Conservation (phyloP, 2,329 filamentous ascomycete genomes). For the Penicillium frequentans region DNA sequence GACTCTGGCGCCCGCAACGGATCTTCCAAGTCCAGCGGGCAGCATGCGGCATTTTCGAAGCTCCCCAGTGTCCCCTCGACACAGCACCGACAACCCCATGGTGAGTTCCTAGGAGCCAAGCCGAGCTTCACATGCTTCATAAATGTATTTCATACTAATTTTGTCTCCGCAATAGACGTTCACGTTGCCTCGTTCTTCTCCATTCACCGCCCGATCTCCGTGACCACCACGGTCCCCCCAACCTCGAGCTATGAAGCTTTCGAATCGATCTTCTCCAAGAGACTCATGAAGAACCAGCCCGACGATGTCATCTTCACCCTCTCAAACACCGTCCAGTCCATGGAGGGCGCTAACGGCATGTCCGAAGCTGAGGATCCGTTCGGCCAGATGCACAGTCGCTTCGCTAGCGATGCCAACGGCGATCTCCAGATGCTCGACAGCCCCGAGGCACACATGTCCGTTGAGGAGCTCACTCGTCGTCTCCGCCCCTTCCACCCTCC, state of each 20-base stretch:
- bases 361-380: constrained; percentile 37
- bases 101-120: constrained; percentile 29
- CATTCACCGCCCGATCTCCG: constrained; percentile 88
- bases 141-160: background rate
- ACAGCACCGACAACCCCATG: constrained; percentile 49
- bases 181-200: constrained; percentile 93
- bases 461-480: constrained; percentile 67
- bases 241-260: constrained; percentile 73
- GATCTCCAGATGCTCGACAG: constrained; percentile 51
- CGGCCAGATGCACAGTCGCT: constrained; percentile 30
- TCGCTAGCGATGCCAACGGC: constrained; percentile 30
- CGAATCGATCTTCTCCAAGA: constrained; percentile 74
- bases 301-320: constrained; percentile 67
- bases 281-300: constrained; percentile 45
- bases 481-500: constrained; percentile 83
- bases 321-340: constrained; percentile 45
- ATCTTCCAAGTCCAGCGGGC: constrained; percentile 36
- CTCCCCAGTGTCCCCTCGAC: constrained; percentile 52
- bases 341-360: constrained; percentile 41
- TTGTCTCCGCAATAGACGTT: constrained; percentile 62
- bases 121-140: background rate
- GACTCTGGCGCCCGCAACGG: constrained; percentile 33
- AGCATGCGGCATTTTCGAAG: constrained; percentile 41
- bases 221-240: constrained; percentile 77
- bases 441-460: constrained; percentile 64